Evolutionary conservation across 805 yeast species (phyloP), one percentile per base, ranked within the genome.

Genomic region (Pichia gijzeniarum): DNA sequence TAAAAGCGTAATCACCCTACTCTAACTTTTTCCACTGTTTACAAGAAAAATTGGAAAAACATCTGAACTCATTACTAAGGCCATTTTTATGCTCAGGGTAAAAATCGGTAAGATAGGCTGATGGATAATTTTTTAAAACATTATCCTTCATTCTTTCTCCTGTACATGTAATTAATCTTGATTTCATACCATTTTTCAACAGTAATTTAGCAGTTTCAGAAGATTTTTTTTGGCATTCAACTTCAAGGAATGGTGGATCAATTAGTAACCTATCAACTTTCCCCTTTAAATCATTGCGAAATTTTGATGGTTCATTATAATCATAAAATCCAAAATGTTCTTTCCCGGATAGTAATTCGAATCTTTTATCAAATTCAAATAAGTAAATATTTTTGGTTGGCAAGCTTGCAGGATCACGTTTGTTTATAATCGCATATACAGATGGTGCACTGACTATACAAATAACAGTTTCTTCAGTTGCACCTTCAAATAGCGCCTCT

Each of bases 361-460:
- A 89, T 58, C 97, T 73, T 44, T 70, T 75, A 60, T 90, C 96
- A 59, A 59, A 85, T 61, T 90, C 97, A 46, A 89, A 68, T 44
- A 89, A 69, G 58, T 84, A 85, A 17, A 88, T 80, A 41, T 83
- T 75, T 43, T 78, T 56, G 0, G 88, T 85, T 33, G 90, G 90
- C 32, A 84, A 52, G 4, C 70, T 67, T 6, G 62, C 63, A 8
- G 62, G 61, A 4, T 78, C 76, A 42, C 76, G 70, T 47, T 76
- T 74, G 51, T 72, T 73, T 37, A 88, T 76, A 0, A 91, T 93
- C 1, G 95, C 95, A 65, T 82, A 89, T 3, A 87, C 96, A 0
- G 96, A 85, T 17, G 97, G 96, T 1, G 96, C 96, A 66, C 90
- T 80, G 1, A 85, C 86, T 43, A 89, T 74, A 41, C 84, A 85